A percentile compares a stretch with the other conserved stretches of the same genome.
Evolutionary conservation across 2,329 filamentous ascomycete genomes (phyloP).

Genomic region (Pleoardoris graminearum): DNA sequence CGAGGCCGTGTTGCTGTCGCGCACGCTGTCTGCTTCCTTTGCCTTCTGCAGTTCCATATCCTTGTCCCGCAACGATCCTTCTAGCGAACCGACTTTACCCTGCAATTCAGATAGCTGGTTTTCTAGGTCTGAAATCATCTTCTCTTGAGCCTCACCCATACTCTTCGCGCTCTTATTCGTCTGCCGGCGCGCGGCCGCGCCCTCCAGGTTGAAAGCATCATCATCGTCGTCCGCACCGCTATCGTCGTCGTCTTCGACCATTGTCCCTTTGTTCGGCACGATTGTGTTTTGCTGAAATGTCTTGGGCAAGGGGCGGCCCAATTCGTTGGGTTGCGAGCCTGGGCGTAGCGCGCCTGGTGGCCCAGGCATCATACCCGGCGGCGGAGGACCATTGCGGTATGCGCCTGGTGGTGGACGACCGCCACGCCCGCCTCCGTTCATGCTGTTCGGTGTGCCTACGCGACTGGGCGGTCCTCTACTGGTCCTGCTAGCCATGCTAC

Average conservation of each 20-base stretch:
- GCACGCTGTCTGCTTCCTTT: slow-evolving; percentile 61
- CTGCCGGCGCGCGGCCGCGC: slow-evolving; percentile 46
- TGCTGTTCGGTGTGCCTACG: slow-evolving; percentile 61
- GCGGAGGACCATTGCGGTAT: slow-evolving; percentile 35
- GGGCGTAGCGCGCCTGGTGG: slow-evolving; percentile 40
- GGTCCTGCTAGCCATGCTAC: slow-evolving; percentile 58
- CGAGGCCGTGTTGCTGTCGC: slow-evolving; percentile 54
- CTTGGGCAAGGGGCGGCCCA: slow-evolving; percentile 78
- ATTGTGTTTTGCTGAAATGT: slow-evolving; percentile 95
- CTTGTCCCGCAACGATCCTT: slow-evolving; percentile 69
- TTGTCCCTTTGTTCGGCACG: slow-evolving; percentile 95
- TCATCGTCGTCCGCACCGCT: slow-evolving; percentile 60
- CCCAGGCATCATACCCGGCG: slow-evolving; percentile 52
- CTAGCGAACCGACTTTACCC: slow-evolving; percentile 72
- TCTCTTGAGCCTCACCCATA: slow-evolving; percentile 40
- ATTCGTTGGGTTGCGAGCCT: slow-evolving; percentile 56
- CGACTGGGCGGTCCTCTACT: slow-evolving; percentile 61
- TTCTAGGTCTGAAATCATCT: slow-evolving; percentile 73
- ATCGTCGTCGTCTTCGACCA: slow-evolving; percentile 75
- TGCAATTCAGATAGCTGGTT: slow-evolving; percentile 74
- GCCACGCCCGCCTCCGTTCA: slow-evolving; percentile 47
- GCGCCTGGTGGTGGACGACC: slow-evolving; percentile 43
- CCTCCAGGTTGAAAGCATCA: slow-evolving; percentile 64
- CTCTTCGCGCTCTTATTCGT: slow-evolving; percentile 50
- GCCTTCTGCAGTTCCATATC: slow-evolving; percentile 69